Evolutionary conservation across 108 stramenopile species (phyloP), one percentile per base, ranked within the genome.

Genomic region (Skeletonema grethae): DNA sequence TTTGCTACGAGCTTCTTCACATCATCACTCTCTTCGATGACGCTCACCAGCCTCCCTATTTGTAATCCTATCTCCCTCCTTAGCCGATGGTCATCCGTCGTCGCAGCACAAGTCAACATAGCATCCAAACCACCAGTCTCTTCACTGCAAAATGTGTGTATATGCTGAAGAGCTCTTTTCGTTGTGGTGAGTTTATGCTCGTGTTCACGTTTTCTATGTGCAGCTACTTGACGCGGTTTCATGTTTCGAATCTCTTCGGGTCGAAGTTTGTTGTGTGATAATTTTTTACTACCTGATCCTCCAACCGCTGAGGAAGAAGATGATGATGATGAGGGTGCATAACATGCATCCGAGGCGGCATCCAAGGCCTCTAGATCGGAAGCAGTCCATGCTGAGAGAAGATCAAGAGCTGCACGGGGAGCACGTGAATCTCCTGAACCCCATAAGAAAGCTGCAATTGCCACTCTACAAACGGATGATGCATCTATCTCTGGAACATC

Each of bases 381-480:
- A 24, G 88, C 83, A n/a, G 84, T 88, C 91, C 90, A 92, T 22
- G 87, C 74, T 5, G 88, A 73, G 15, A 95, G 35, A 11, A 92
- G 75, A 73, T 95, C 91, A n/a, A 91, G 67, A 8, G 87, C 86
- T 20, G 88, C 89, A 18, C 87, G 86, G 56, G 90, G 77, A 50
- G 85, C 22, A 11, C 64, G 57, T 30, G 61, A 45, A 28, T 77
- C 66, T 22, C 62, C 31, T 34, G 34, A 22, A 22, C 58, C 63
- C 75, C 75, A 76, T 10, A 66, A 15, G 28, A 88, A 82, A 30
- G 83, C 77, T 24, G 82, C 80, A 61, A 73, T 77, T 30, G 71
- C 63, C 60, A 70, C 81, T 50, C 76, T 76, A 39, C 81, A 78
- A 32, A 82, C 56, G 20, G 65, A 73, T 25, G 76, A 73, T 58